phyloP scores from a whole-genome alignment of 2,329 filamentous ascomycete genomes.

The Huntiella moniliformis region DNA sequence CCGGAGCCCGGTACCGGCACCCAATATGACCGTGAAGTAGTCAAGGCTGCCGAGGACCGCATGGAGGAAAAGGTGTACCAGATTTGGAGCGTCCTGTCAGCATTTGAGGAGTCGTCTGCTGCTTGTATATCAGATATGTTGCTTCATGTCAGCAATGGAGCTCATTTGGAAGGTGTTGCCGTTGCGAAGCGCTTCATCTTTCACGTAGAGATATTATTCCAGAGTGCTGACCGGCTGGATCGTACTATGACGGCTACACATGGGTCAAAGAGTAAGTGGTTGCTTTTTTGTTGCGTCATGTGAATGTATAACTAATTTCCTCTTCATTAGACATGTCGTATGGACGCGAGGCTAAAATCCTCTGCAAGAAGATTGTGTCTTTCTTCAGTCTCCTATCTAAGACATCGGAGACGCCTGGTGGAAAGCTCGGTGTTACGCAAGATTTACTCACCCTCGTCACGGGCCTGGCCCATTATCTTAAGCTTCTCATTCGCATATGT shows the following conservation, averaged over 20 bases:
- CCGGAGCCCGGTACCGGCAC: constrained; percentile 7
- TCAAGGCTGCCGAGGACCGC: constrained; percentile 71
- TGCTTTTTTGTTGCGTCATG: not conserved
- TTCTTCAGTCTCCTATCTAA: constrained; percentile 93
- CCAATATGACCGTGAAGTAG: constrained; percentile 42
- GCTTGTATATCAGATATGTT: constrained; percentile 99
- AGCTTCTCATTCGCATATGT: constrained; percentile 91
- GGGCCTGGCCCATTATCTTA: constrained; percentile 88
- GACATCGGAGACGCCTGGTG: constrained; percentile 75
- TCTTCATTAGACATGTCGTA: constrained; percentile 55
- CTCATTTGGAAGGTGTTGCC: constrained; percentile 84
- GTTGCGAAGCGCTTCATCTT: constrained; percentile 92
- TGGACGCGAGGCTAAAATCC: constrained; percentile 83
- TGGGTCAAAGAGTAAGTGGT: constrained; percentile 43
- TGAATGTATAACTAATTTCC: not conserved
- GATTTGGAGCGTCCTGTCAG: constrained; percentile 95
- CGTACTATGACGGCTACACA: constrained; percentile 34
- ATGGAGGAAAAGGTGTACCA: constrained; percentile 97
- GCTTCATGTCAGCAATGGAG: constrained; percentile 91
- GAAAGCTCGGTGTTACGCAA: constrained; percentile 88
- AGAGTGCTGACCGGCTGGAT: constrained; percentile 72
- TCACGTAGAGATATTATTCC: constrained; percentile 86
- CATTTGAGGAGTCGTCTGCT: constrained; percentile 92
- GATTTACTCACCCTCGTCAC: constrained; percentile 96
- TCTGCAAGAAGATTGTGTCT: constrained; percentile 98